Percentiles rank a stretch among this genome's conserved stretches.
These are phyloP conservation scores for Candida sakaeoensis DNA, from an alignment of 805 yeast species.

Conservation along the genomic window DNA sequence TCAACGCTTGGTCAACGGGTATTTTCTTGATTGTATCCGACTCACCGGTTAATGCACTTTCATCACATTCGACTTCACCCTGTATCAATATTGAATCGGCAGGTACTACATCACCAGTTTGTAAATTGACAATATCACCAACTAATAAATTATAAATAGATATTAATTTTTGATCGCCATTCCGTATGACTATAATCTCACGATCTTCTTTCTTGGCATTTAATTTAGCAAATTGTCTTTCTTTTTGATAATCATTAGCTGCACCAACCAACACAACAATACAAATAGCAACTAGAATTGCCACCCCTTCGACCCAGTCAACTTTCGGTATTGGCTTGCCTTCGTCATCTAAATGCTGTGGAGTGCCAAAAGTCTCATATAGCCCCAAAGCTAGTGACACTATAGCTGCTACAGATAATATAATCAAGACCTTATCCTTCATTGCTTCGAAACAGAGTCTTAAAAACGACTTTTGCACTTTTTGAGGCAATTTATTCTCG, in stretches of 20 bases:
- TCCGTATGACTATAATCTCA: conserved; percentile 69
- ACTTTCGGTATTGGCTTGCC: conserved; percentile 78
- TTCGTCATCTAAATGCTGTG: conserved; percentile 69
- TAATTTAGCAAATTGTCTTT: conserved; percentile 82
- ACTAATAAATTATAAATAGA: conserved; percentile 75
- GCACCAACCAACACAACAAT: conserved; percentile 94
- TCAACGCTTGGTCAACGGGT: conserved; percentile 46
- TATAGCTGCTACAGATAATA: conserved; percentile 81
- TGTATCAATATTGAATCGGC: conserved; percentile 75
- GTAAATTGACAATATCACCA: conserved; percentile 79
- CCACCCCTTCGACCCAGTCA: conserved; percentile 99
- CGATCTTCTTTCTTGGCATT: conserved; percentile 88
- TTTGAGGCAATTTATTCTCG: conserved; percentile 66
- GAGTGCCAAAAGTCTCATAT: conserved; percentile 88
- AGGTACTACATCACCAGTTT: conserved; percentile 93
- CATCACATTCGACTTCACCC: conserved; percentile 87
- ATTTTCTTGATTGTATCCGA: conserved; percentile 73
- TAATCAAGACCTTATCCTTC: conserved; percentile 84
- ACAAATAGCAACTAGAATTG: conserved; percentile 84
- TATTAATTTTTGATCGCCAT: conserved; percentile 62
- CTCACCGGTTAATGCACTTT: conserved; percentile 92
- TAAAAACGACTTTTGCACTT: conserved; percentile 64
- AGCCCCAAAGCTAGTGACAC: conserved; percentile 87
- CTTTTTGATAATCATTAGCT: conserved; percentile 95
- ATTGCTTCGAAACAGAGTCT: conserved; percentile 75